phyloP scores from a whole-genome alignment of 805 yeast genomes.

The Candida odintsovae region DNA sequence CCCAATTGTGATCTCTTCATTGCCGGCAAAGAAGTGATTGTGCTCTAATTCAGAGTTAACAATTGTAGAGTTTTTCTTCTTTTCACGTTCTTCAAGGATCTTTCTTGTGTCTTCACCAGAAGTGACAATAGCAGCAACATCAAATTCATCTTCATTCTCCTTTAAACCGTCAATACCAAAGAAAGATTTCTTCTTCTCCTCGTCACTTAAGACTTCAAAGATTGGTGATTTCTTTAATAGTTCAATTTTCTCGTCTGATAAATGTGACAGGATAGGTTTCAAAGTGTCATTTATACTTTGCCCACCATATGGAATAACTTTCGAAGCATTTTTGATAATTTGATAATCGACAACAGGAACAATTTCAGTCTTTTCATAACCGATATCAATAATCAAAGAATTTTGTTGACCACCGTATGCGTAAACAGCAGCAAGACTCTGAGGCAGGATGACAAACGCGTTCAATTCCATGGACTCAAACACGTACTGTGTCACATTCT shows the following conservation, averaged over 20 bases:
- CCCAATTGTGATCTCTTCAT: slow-evolving; percentile 64
- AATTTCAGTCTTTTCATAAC: slow-evolving; percentile 68
- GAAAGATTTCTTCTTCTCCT: slow-evolving; percentile 54
- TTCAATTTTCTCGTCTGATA: slow-evolving; percentile 57
- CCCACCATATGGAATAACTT: slow-evolving; percentile 56
- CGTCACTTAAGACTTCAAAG: slow-evolving; percentile 72
- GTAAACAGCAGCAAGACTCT: slow-evolving; percentile 62
- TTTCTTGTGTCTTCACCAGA: slow-evolving; percentile 64
- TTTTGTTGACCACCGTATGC: slow-evolving; percentile 65
- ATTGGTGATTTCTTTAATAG: slow-evolving; percentile 68
- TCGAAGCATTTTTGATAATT: slow-evolving; percentile 48
- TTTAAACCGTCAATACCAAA: slow-evolving; percentile 49
- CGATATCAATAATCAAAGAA: slow-evolving; percentile 76
- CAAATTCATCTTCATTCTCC: slow-evolving; percentile 60
- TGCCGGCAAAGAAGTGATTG: slow-evolving; percentile 55
- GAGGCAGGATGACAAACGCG: slow-evolving; percentile 65
- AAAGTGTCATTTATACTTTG: slow-evolving; percentile 51
- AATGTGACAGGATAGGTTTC: slow-evolving; percentile 48
- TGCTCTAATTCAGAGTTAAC: slow-evolving; percentile 66
- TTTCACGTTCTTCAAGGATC: slow-evolving; percentile 59
- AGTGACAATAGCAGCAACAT: slow-evolving; percentile 85
- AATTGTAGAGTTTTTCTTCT: slow-evolving; percentile 31
- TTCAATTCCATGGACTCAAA: slow-evolving; percentile 70
- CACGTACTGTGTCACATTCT: slow-evolving; percentile 63
- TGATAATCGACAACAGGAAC: slow-evolving; percentile 76